Base-by-base conservation (phyloP, 2,329 filamentous ascomycete genomes). In the Ploettnerulaceae sp. region DNA sequence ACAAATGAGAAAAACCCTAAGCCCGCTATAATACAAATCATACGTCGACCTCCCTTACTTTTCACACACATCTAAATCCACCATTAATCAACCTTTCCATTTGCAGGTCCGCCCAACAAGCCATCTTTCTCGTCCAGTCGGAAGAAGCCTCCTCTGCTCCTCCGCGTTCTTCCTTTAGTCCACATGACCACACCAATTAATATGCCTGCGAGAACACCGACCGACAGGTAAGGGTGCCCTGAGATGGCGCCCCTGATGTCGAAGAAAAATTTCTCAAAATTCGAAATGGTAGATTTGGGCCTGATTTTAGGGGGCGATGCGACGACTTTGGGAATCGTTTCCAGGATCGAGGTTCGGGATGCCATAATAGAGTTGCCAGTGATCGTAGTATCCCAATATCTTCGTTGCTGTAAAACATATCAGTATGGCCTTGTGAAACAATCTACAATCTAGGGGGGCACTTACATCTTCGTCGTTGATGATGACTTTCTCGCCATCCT, bases 401-500 rank as follows among this genome's bases (percentile, higher is more conserved):
- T 82, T 59, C 87, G 89, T 70, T 88, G 89, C 88, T 95, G 61
- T 49, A 21, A 17, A 39, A 39, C 40, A 6, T 43, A 62, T 75
- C 57, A 74, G 67, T 61, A 33, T 33, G 5, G 3, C 3, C 2
- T 49, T 39, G 42, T 42, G 14, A 44, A 7, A 26, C 24, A n/a
- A 22, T 14, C 12, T 28, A 29, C 20, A 17, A 20, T 25, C n/a
- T n/a, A n/a, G n/a, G 29, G 21, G 18, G 40, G 45, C 49, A 75
- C 87, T 84, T 73, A 95, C 89, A 66, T 95, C 89, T 73, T 97
- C 88, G 60, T 98, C 93, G 57, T 96, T 96, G 69, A 98, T 93
- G 49, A 98, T 85, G 45, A 98, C 87, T 53, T 88, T 81, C 66
- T 97, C 93, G 37, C 91, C 90, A 53, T 93, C 82, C 62, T 78